A percentile compares a stretch with the other conserved stretches of the same genome.
Conservation (phyloP, 2,329 filamentous ascomycete species). For the Beauveria asiatica region DNA sequence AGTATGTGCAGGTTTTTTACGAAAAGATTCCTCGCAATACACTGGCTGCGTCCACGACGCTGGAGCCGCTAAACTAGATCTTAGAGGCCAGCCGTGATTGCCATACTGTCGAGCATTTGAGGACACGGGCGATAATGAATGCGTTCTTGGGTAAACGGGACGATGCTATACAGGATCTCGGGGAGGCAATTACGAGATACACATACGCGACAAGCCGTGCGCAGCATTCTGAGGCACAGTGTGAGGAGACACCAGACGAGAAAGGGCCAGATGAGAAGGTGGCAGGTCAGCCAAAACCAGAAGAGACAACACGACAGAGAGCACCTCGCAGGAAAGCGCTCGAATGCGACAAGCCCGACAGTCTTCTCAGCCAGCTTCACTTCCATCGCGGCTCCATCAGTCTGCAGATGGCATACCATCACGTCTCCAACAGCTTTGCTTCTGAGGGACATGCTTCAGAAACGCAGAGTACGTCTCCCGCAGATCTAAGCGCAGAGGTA, state of each 20-base stretch:
- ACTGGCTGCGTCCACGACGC: constrained; percentile 61
- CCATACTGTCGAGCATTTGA: constrained; percentile 16
- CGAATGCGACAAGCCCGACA: constrained; percentile 55
- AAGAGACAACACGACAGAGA: neutral
- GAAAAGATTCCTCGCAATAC: constrained; percentile 76
- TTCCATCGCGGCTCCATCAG: constrained; percentile 71
- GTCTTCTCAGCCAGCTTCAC: constrained; percentile 63
- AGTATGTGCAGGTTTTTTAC: constrained; percentile 88
- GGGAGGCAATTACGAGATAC: neutral
- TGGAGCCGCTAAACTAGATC: constrained; percentile 59
- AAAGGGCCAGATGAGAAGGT: too few species aligned
- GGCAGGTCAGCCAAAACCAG: neutral
- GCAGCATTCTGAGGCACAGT: too few species aligned
- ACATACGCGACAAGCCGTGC: neutral
- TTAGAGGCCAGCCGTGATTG: constrained; percentile 44
- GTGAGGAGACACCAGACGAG: too few species aligned
- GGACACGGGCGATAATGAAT: neutral
- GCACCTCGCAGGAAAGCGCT: constrained; percentile 17
- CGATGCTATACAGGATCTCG: neutral
- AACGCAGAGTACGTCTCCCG: neutral
- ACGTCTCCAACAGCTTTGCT: constrained; percentile 31
- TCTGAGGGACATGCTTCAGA: neutral
- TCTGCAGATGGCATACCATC: constrained; percentile 59
- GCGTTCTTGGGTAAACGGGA: neutral
- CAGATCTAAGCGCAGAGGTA: neutral